These are phyloP conservation scores for Solanum chacoense DNA, from an alignment of 305 asterid genomes.

Conservation along the genomic window DNA sequence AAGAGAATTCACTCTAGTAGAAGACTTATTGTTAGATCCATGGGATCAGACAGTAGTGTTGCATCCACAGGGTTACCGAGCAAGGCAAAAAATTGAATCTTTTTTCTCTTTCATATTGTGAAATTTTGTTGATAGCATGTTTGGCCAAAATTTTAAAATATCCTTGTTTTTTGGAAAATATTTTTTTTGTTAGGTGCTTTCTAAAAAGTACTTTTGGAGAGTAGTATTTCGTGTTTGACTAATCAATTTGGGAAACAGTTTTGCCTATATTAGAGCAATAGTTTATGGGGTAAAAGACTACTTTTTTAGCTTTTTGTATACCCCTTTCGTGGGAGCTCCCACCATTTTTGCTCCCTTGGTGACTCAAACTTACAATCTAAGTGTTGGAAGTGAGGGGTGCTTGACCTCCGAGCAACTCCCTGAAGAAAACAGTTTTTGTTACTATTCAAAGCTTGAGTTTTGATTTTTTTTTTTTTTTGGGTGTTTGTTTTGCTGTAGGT, in stretches of 20 bases:
- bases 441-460: not conserved
- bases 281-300: not conserved
- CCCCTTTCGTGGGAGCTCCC: not conserved
- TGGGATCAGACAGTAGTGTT: constrained; percentile 28
- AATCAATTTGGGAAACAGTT: not conserved
- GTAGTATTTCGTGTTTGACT: not conserved
- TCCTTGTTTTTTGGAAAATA: not conserved
- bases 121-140: not conserved
- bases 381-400: not conserved
- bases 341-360: not conserved
- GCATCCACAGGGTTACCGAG: constrained; percentile 33
- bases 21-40: constrained; percentile 29
- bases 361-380: not conserved
- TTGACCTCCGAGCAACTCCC: not conserved
- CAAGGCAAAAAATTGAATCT: constrained; percentile 25
- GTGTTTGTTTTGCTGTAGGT: constrained; percentile 31
- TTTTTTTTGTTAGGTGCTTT: not conserved
- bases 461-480: not conserved
- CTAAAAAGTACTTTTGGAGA: not conserved
- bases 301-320: not conserved
- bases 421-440: not conserved
- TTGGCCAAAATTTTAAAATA: not conserved
- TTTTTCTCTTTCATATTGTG: not conserved
- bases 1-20: constrained; percentile 10
- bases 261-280: not conserved